phyloP scores from a whole-genome alignment of 495 filamentous ascomycete species.

The Xylaria castorea region DNA sequence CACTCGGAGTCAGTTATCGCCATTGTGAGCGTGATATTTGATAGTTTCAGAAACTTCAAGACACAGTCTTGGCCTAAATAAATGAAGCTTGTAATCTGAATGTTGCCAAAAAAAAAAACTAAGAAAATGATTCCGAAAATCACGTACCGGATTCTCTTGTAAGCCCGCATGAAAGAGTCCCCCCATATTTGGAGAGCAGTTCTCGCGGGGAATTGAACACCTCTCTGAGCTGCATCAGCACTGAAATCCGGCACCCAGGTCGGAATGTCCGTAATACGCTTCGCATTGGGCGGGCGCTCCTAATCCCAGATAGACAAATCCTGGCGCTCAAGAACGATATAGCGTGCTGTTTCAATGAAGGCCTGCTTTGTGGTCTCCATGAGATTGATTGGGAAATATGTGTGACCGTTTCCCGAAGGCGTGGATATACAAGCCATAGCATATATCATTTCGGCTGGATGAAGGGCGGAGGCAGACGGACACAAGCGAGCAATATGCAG shows the following conservation, averaged over 20 bases:
- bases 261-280: neutral
- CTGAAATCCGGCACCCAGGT: constrained; percentile 11
- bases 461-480: neutral
- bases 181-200: neutral
- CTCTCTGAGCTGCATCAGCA: neutral
- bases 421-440: neutral
- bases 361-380: neutral
- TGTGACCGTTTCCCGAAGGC: neutral
- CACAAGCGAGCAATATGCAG: neutral
- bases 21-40: neutral
- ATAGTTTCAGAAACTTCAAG: neutral
- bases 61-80: neutral
- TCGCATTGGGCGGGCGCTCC: neutral
- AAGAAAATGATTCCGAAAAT: neutral
- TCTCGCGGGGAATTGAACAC: neutral
- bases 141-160: constrained; percentile 10
- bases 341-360: neutral
- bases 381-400: no score
- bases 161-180: neutral
- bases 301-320: constrained; percentile 8
- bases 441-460: neutral
- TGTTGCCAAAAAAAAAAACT: no score
- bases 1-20: neutral
- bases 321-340: constrained; percentile 1
- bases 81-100: no score